Base-by-base conservation (phyloP, 2,329 filamentous ascomycete species). In the Fusarium pseudograminearum region DNA sequence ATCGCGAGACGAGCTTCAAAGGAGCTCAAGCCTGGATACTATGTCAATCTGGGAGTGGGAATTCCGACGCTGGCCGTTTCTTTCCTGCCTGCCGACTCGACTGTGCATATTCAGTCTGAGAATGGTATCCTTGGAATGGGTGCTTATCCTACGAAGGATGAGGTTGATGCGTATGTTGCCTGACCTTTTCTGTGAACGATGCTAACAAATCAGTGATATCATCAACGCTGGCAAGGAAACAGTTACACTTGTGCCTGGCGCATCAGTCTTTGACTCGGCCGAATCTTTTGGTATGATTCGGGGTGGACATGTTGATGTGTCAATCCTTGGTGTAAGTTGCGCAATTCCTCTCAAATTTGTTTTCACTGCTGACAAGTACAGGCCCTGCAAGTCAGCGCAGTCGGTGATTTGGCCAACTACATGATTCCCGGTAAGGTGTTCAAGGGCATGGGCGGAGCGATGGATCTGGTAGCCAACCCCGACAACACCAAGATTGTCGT, bases 141-240 rank as follows among this genome's bases (percentile, higher is more conserved):
- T 0, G 87, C 91, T 1, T 95, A 96, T 78, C 93, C 93, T 1
- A 89, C 88, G 2, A 86, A 89, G 66, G 89, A 89, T 3, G 84
- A 92, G 66, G 87, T 93, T 50, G 93, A 96, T 76, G 82, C 91
- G 73, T 83, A 74, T 71, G 81, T 78, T 14, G 2, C 2, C 18
- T 6, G 3, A n/a, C 14, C 14, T 8, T 3, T 2, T 18, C 28
- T 20, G 7, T 16, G 30, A 33, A 16, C 4, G 11, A 11, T 3
- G 26, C 69, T 74, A 59, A 74, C 50, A 18, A 4, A 2, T 10
- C 36, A 84, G 83, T 14, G 92, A 95, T 73, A 88, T 94, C 67
- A 91, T 96, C 81, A 97, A 96, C 73, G 93, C 93, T 1, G 93
- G 93, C 60, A 97, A 97, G 77, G 93, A 97, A 78, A 97, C 93